A percentile compares a stretch with the other conserved stretches of the same genome.
Evolutionary conservation across 2,329 filamentous ascomycete species (phyloP).

Genomic region (Aureobasidium sp.): DNA sequence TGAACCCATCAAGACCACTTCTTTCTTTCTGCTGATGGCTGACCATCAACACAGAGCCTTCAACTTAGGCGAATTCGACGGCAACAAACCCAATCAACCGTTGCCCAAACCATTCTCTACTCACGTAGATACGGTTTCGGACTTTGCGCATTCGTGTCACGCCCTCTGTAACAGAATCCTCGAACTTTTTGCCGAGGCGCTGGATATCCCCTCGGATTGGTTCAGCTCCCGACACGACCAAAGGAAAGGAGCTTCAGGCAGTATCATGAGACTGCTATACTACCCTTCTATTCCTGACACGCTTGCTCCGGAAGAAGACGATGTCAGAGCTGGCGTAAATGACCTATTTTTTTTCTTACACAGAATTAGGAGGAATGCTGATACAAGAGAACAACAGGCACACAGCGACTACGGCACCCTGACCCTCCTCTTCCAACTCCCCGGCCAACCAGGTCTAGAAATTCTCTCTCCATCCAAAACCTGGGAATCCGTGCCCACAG

Average conservation of each 20-base stretch:
- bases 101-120: constrained; percentile 58
- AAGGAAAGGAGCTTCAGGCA: constrained; percentile 44
- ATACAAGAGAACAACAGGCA: constrained; percentile 43
- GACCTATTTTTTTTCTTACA: not conserved
- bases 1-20: constrained; percentile 31
- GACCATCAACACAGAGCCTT: constrained; percentile 58
- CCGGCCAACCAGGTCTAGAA: constrained; percentile 79
- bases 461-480: constrained; percentile 53
- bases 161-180: constrained; percentile 66
- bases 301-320: constrained; percentile 44
- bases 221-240: constrained; percentile 57
- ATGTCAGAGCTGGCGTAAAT: constrained; percentile 65
- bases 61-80: constrained; percentile 75
- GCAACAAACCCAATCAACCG: constrained; percentile 64
- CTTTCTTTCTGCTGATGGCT: not conserved
- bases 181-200: constrained; percentile 67
- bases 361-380: not conserved
- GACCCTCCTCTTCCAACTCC: constrained; percentile 73
- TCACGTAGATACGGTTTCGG: constrained; percentile 54
- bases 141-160: constrained; percentile 66
- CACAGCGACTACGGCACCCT: constrained; percentile 78
- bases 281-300: constrained; percentile 26
- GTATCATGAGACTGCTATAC: constrained; percentile 49
- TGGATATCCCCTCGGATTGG: constrained; percentile 50
- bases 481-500: constrained; percentile 40